Base-by-base conservation (phyloP, 2,329 filamentous ascomycete species). In the Dothideomycetidae sp. region DNA sequence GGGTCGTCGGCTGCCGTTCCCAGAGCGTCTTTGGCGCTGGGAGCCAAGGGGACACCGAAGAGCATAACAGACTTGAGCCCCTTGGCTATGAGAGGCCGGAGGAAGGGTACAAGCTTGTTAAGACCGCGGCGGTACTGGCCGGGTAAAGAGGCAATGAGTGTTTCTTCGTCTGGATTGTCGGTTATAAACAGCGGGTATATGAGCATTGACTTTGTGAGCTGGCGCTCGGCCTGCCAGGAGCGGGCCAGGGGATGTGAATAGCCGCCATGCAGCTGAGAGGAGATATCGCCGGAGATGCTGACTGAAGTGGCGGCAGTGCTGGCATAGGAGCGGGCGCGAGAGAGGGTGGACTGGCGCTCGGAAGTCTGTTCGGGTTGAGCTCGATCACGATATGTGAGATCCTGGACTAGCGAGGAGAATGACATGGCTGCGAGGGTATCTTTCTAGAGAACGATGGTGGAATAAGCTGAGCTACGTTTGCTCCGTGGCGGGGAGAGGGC, bases 101-200 rank as follows among this genome's bases (percentile, higher is more conserved):
- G 73, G 62, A 88, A 90, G 5, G 83, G 74, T 5, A 92, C 69
- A 41, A 96, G 59, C 50, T 78, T 82, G 67, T 92, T 93, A 54
- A 96, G 57, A 44, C 90, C 88, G 43, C 85, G 77, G 53, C 88
- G 86, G 60, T 78, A 68, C 60, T 96, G 88, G 56, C 85, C 84
- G 1, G 90, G 90, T 3, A 98, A 73, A 13, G 86, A 93, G 35
- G 86, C 79, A 40, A 98, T 92, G 11, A 81, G 69, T 10, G 78
- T 81, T 64, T 94, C 82, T 63, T 96, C 88, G 53, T 96, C 83
- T 23, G 88, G 81, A 53, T 82, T 75, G 60, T 98, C 90, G 52
- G 90, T 93, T 47, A 98, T 75, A 66, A 98, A 98, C 48, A 98
- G 71, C 10, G 90, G 90, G 62, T 92, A 96, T 53, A 98, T 94